Base-by-base conservation (phyloP, 345 rosid genomes). In the Diplotaxis tenuifolia region DNA sequence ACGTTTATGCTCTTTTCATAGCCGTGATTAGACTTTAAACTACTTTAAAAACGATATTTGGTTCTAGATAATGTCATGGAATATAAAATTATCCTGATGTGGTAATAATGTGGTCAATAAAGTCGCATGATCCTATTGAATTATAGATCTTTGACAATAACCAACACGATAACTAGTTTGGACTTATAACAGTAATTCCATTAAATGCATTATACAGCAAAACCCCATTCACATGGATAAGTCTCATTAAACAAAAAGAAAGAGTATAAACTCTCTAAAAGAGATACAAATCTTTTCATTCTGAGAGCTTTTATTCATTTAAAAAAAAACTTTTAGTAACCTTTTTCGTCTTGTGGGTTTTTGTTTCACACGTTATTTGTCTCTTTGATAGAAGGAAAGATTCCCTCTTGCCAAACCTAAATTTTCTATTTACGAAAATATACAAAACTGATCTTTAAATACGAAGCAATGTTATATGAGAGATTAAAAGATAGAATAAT, bases 381-480 rank as follows among this genome's bases (percentile, higher is more conserved):
- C 62, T 67, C 64, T 75, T 77, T 78, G 82, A 78, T 57, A 75
- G 77, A 27, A 79, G 73, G 75, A 82, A 83, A 3, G 87, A 86
- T 81, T 85, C 86, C 85, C 81, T 63, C 57, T 76, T 64, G 60
- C 65, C 56, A 71, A 74, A 42, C 49, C 78, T 80, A 67, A 58
- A 64, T 18, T 47, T 57, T 47, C 23, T 55, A 40, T 38, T 38
- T 14, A 27, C 8, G 28, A 22, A 22, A 6, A 54, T 14, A 14
- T 9, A 54, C 52, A 53, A 3, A 53, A 38, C 22, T 63, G 15
- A 21, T 20, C 20, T 40, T 42, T 18, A 23, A 23, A 18, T 2
- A 61, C 19, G 65, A 61, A 32, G 9, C 40, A 25, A 56, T 36
- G 25, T 23, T 57, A 38, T 18, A 31, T 2, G 1, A 4, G 16